Percentiles rank a stretch among this genome's conserved stretches.
Conservation (phyloP, 2,329 filamentous ascomycete species). For the Dissoconium aciculare region DNA sequence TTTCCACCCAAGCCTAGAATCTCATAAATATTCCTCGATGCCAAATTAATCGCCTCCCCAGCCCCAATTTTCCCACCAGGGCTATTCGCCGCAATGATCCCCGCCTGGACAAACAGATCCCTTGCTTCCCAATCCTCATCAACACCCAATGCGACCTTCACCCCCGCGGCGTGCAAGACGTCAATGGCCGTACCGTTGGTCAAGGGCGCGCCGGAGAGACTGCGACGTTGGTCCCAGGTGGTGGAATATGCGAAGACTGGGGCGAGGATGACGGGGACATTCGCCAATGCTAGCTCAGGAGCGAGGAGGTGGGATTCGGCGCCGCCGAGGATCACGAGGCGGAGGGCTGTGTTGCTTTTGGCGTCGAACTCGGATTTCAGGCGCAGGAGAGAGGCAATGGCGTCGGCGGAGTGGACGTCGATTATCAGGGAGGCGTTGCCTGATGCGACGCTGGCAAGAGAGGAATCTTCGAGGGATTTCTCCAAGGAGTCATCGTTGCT, state of each 20-base stretch:
- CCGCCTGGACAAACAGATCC: slow-evolving; percentile 45
- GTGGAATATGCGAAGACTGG: slow-evolving; percentile 42
- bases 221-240: slow-evolving; percentile 47
- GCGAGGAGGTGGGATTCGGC: slow-evolving; percentile 50
- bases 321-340: slow-evolving; percentile 45
- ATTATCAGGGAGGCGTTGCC: slow-evolving; percentile 43
- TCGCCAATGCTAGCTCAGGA: slow-evolving; percentile 39
- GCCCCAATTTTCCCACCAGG: slow-evolving; percentile 40
- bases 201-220: slow-evolving; percentile 48
- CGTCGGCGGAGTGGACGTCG: slow-evolving; percentile 47
- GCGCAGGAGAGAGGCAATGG: slow-evolving; percentile 43
- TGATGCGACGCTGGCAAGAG: slow-evolving; percentile 32
- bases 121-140: slow-evolving; percentile 48
- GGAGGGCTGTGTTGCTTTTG: slow-evolving; percentile 25
- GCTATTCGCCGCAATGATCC: slow-evolving; percentile 44
- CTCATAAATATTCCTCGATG: slow-evolving; percentile 42
- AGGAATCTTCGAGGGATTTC: slow-evolving; percentile 33
- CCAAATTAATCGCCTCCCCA: slow-evolving; percentile 41
- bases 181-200: slow-evolving; percentile 51
- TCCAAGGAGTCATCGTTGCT: slow-evolving; percentile 29
- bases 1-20: slow-evolving; percentile 41
- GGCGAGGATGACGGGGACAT: slow-evolving; percentile 45
- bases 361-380: slow-evolving; percentile 44
- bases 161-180: slow-evolving; percentile 42
- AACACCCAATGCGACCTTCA: slow-evolving; percentile 43